Percentiles rank a stretch among this genome's conserved stretches.
Evolutionary conservation across 2,329 filamentous ascomycete species (phyloP).

Genomic region (Neurospora sp.): DNA sequence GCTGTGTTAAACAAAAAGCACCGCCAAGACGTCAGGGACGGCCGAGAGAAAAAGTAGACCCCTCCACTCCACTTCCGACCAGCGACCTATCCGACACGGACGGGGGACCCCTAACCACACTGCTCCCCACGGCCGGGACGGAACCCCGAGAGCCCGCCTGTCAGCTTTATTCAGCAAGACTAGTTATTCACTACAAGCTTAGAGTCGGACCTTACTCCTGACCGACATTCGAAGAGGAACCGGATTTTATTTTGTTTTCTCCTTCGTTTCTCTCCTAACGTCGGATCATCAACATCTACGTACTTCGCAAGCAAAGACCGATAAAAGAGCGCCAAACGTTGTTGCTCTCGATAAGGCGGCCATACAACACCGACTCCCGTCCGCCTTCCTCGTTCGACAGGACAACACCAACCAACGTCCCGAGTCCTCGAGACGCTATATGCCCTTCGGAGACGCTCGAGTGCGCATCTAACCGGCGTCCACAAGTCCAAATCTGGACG

Average conservation of each 20-base stretch:
- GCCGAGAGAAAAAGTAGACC: neutral
- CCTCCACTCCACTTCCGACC: neutral
- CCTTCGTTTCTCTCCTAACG: neutral
- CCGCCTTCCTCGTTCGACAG: neutral
- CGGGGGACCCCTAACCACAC: neutral
- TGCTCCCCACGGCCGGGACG: neutral
- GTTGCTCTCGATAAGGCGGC: neutral
- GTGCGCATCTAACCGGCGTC: neutral
- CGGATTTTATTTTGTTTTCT: neutral
- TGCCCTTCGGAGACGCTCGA: neutral
- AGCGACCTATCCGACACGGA: neutral
- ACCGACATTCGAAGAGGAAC: neutral
- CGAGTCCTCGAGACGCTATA: neutral
- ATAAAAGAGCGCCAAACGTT: neutral
- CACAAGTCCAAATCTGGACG: neutral
- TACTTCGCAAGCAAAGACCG: neutral
- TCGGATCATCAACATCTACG: neutral
- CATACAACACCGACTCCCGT: neutral
- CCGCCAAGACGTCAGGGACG: neutral
- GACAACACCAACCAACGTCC: neutral
- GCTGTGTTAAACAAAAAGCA: neutral
- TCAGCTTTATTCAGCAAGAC: neutral
- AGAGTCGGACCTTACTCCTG: neutral
- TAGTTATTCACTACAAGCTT: neutral
- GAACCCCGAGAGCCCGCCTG: neutral